A percentile compares a stretch with the other conserved stretches of the same genome.
Conservation (phyloP, 495 filamentous ascomycete species). For the Penicillium pancosmium region DNA sequence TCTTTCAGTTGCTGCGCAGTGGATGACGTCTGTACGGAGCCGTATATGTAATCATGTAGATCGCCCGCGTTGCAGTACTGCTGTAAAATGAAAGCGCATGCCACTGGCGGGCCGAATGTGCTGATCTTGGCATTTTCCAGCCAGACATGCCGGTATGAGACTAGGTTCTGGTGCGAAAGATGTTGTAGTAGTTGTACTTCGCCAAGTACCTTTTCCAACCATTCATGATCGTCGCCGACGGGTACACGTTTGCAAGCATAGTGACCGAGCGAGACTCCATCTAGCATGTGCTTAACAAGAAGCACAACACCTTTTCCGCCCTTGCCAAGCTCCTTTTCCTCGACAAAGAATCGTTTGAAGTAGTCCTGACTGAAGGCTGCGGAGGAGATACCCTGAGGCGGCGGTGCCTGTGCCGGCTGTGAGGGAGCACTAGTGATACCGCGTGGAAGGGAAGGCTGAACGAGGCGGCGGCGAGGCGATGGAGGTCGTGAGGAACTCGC, state of each 20-base stretch:
- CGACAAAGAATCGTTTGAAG: conserved; percentile 88
- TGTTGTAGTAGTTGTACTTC: conserved; percentile 92
- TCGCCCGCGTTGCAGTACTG: conserved; percentile 98
- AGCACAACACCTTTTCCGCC: conserved; percentile 95
- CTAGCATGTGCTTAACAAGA: conserved; percentile 86
- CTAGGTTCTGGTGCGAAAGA: conserved; percentile 91
- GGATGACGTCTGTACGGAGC: conserved; percentile 58
- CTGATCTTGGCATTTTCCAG: conserved; percentile 84
- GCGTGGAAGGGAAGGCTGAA: conserved; percentile 47
- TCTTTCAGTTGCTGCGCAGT: conserved; percentile 86
- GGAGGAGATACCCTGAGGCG: conserved; percentile 70
- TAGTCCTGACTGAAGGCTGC: conserved; percentile 89
- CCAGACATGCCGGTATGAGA: conserved; percentile 97
- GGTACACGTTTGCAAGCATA: conserved; percentile 98
- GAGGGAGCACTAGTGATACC: conserved; percentile 44
- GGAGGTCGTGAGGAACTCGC: conserved; percentile 48
- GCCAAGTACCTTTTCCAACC: conserved; percentile 90
- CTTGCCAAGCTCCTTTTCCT: conserved; percentile 80
- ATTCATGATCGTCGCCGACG: conserved; percentile 91
- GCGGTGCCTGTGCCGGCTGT: conserved; percentile 49
- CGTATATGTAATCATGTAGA: conserved; percentile 79
- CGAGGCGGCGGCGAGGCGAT: conserved; percentile 56
- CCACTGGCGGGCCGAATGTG: conserved; percentile 85
- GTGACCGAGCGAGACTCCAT: conserved; percentile 81
- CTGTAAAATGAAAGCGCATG: conserved; percentile 95